Conservation (phyloP, 108 stramenopile genomes). For the Fragilariopsis cylindrus region DNA sequence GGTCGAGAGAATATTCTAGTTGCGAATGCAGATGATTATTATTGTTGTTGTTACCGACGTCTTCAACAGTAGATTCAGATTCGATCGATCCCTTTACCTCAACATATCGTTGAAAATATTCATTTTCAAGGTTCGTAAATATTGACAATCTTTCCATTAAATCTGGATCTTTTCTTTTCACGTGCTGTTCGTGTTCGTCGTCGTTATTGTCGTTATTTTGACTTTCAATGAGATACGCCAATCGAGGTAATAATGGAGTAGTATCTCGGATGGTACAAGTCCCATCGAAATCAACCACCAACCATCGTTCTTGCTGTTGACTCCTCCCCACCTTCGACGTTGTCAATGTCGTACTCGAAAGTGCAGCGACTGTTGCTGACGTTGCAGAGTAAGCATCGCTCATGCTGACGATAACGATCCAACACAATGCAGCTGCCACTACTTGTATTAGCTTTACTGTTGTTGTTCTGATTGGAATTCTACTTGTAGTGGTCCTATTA, state of each 20-base stretch:
- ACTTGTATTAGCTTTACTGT: no score
- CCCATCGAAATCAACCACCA: constrained; percentile 56
- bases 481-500: no score
- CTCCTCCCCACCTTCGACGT: no score
- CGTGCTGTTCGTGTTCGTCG: constrained; percentile 22
- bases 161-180: background rate
- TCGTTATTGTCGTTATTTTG: constrained; percentile 16
- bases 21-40: background rate
- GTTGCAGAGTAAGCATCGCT: no score
- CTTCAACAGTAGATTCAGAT: background rate
- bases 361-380: no score
- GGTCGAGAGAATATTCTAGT: constrained; percentile 45
- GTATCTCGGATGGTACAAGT: constrained; percentile 46
- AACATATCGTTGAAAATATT: constrained; percentile 41
- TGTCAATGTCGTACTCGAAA: no score
- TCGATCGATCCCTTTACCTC: constrained; percentile 25
- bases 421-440: no score
- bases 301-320: background rate
- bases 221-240: constrained; percentile 36
- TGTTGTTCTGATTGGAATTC: no score
- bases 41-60: constrained; percentile 5
- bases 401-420: no score
- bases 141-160: background rate
- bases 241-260: constrained; percentile 47
- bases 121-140: constrained; percentile 42